Evolutionary conservation across 306 rosid genomes (phyloP).

Genomic region (Trifolium pratense): DNA sequence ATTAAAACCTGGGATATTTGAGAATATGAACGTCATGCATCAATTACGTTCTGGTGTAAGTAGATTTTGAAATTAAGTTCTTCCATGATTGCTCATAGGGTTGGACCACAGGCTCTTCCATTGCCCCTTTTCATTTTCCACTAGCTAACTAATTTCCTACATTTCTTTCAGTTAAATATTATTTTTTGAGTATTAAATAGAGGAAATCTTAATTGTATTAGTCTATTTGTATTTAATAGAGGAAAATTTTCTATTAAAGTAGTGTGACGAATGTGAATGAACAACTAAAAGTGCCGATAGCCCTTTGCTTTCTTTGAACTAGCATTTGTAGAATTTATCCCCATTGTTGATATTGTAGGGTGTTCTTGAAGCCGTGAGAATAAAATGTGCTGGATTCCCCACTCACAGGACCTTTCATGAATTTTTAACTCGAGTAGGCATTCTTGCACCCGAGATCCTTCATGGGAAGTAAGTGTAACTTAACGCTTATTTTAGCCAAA

Average conservation of each 20-base stretch:
- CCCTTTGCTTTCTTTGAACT: conserved; percentile 31
- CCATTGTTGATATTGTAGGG: conserved; percentile 67
- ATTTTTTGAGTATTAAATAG: background rate
- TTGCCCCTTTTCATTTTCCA: conserved; percentile 29
- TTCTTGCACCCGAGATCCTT: conserved; percentile 81
- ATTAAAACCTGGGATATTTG: conserved; percentile 69
- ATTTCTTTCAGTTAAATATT: conserved; percentile 12
- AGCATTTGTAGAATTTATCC: conserved; percentile 43
- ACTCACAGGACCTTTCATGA: conserved; percentile 73
- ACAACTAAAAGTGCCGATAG: conserved; percentile 3
- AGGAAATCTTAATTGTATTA: conserved; percentile 27
- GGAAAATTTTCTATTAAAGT: conserved; percentile 31
- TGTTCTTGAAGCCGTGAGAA: conserved; percentile 94
- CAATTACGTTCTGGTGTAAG: conserved; percentile 93
- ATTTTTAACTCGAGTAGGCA: conserved; percentile 64
- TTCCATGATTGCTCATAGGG: conserved; percentile 36
- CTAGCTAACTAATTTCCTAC: conserved; percentile 26
- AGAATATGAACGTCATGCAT: conserved; percentile 71
- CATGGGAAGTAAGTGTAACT: conserved; percentile 70
- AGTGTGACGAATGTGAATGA: conserved; percentile 28
- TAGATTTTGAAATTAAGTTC: conserved; percentile 42
- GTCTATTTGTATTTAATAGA: conserved; percentile 26
- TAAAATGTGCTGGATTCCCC: conserved; percentile 95
- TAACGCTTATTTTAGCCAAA: conserved; percentile 19
- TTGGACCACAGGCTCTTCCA: conserved; percentile 26